phyloP scores from a whole-genome alignment of 495 filamentous ascomycete species.

The Penicillium cosmopolitanum region DNA sequence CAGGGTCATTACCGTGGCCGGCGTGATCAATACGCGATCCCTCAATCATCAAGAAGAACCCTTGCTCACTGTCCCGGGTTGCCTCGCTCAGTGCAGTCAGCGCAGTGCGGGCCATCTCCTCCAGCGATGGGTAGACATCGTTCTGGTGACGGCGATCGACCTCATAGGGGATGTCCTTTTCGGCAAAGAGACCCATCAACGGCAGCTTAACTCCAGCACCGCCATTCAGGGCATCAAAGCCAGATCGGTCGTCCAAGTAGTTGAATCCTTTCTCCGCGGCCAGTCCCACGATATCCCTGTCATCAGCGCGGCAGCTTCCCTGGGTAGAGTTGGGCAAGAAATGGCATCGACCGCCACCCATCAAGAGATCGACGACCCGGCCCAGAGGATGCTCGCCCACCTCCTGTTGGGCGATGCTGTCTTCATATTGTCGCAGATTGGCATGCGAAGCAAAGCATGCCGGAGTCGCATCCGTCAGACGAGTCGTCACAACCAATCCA shows the following conservation, averaged over 20 bases:
- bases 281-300: slow-evolving; percentile 66
- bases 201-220: slow-evolving; percentile 79
- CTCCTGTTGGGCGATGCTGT: slow-evolving; percentile 89
- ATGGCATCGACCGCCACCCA: slow-evolving; percentile 92
- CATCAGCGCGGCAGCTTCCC: slow-evolving; percentile 77
- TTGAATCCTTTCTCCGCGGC: slow-evolving; percentile 78
- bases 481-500: slow-evolving; percentile 91
- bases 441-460: slow-evolving; percentile 94
- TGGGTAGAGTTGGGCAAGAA: slow-evolving; percentile 80
- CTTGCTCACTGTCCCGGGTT: slow-evolving; percentile 81
- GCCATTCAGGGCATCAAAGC: slow-evolving; percentile 75
- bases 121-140: slow-evolving; percentile 82
- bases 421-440: slow-evolving; percentile 75
- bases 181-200: slow-evolving; percentile 83
- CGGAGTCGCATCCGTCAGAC: slow-evolving; percentile 96
- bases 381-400: slow-evolving; percentile 86
- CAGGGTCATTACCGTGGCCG: slow-evolving; percentile 92
- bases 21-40: slow-evolving; percentile 96
- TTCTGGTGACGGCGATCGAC: slow-evolving; percentile 80
- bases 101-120: slow-evolving; percentile 89
- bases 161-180: slow-evolving; percentile 85
- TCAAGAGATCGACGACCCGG: slow-evolving; percentile 83
- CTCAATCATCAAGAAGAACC: slow-evolving; percentile 99
- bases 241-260: slow-evolving; percentile 70
- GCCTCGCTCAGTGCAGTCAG: slow-evolving; percentile 78